Conservation (phyloP, 2,329 filamentous ascomycete genomes). For the Neonectria neomacrospora region DNA sequence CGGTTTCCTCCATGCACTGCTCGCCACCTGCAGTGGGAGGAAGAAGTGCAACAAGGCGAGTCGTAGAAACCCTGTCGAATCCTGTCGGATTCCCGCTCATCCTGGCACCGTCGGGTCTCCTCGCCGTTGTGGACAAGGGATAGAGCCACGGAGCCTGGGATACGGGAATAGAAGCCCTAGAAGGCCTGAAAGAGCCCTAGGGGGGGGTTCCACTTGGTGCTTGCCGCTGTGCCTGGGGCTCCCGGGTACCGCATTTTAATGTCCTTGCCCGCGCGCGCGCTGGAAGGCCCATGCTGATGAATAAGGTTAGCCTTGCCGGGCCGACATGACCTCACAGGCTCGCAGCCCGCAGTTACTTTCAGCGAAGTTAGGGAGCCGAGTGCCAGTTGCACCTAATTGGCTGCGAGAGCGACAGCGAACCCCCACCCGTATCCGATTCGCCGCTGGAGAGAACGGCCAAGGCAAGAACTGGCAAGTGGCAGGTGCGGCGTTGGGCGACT, state of each 20-base stretch:
- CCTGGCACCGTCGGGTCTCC: neutral
- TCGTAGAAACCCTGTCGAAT: too few species aligned
- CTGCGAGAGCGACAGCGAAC: neutral
- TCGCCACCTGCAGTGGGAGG: conserved; percentile 3
- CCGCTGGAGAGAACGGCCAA: conserved; percentile 1
- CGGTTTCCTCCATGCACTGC: conserved; percentile 8
- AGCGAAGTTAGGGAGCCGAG: conserved; percentile 4
- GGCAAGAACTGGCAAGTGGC: conserved; percentile 3
- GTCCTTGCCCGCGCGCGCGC: conserved; percentile 4
- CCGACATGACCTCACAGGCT: conserved; percentile 27
- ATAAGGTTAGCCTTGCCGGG: conserved; percentile 29
- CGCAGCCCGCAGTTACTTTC: neutral
- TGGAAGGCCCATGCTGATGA: conserved; percentile 11
- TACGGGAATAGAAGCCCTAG: neutral
- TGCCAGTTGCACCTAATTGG: conserved; percentile 6
- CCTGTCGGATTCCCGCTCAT: neutral
- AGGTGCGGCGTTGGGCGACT: conserved; percentile 31
- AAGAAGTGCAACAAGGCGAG: neutral
- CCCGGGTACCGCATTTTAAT: conserved; percentile 13
- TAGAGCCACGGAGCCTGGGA: neutral
- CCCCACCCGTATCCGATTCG: conserved; percentile 1
- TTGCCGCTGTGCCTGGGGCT: neutral
- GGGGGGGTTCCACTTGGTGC: conserved; percentile 9
- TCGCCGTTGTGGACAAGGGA: neutral
- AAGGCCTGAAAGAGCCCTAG: conserved; percentile 6